Conservation (phyloP, 2,329 filamentous ascomycete species). For the Phoma sp. region DNA sequence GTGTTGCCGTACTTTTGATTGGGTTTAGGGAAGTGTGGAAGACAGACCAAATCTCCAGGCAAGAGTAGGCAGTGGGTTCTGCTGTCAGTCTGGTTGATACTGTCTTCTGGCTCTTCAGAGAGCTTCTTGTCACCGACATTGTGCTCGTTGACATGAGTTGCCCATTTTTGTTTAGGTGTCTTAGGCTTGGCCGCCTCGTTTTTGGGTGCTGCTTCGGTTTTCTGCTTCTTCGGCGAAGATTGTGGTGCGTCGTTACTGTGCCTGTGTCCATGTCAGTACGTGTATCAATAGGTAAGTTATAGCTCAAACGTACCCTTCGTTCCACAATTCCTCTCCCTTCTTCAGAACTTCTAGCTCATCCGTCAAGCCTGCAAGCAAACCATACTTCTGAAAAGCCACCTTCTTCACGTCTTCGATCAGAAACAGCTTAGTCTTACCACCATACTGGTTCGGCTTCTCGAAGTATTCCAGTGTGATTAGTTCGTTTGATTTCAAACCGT, state of each 20-base stretch:
- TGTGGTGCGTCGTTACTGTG: background rate
- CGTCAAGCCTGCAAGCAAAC: background rate
- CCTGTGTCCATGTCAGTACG: background rate
- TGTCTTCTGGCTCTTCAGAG: constrained; percentile 13
- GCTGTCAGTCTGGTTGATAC: constrained; percentile 23
- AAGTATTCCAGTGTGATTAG: background rate
- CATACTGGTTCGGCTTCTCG: constrained; percentile 2
- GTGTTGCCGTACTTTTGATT: constrained; percentile 22
- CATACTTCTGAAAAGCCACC: constrained; percentile 2
- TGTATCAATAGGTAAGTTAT: no score
- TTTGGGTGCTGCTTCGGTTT: background rate
- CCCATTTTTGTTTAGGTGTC: constrained; percentile 23
- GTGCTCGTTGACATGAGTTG: constrained; percentile 15
- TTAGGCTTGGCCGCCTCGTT: background rate
- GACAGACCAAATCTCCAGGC: constrained; percentile 15
- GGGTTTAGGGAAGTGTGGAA: constrained; percentile 19
- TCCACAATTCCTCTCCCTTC: constrained; percentile 1
- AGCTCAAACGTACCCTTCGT: background rate
- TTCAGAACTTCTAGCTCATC: background rate
- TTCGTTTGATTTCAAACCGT: constrained; percentile 1
- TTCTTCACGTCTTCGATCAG: background rate
- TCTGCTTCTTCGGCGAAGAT: background rate
- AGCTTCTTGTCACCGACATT: constrained; percentile 8
- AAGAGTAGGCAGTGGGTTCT: constrained; percentile 16
- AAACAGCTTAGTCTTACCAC: constrained; percentile 4